Evolutionary conservation across 148 eudicot genomes (phyloP).

Genomic region (Bassia scoparia): DNA sequence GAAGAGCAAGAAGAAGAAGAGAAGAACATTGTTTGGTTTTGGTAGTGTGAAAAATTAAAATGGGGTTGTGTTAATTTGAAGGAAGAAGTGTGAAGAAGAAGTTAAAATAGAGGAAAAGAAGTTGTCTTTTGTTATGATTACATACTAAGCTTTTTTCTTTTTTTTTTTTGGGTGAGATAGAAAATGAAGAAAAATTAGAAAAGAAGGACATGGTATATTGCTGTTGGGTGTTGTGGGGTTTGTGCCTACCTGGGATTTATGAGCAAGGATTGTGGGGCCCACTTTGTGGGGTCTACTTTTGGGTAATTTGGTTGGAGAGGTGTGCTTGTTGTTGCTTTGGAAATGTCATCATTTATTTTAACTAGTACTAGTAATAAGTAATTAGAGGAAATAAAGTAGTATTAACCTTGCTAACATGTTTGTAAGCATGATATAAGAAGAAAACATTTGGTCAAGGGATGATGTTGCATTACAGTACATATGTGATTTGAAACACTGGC

Average conservation of each 20-base stretch:
- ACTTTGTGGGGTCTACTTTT: not conserved
- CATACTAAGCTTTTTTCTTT: slow-evolving; percentile 14
- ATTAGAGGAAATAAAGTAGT: no score
- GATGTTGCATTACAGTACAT: not conserved
- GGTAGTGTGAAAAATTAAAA: not conserved
- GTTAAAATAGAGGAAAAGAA: slow-evolving; percentile 11
- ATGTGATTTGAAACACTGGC: not conserved
- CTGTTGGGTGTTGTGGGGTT: not conserved
- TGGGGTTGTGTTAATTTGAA: not conserved
- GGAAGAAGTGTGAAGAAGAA: not conserved
- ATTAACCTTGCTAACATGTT: no score
- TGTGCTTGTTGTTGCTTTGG: slow-evolving; percentile 24
- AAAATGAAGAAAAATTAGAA: slow-evolving; percentile 8
- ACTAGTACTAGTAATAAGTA: not conserved
- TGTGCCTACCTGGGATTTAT: slow-evolving; percentile 24
- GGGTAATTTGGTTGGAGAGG: slow-evolving; percentile 1
- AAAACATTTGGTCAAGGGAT: not conserved
- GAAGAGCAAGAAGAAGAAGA: slow-evolving; percentile 7
- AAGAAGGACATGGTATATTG: not conserved
- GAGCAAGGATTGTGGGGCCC: slow-evolving; percentile 23
- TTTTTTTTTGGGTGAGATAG: slow-evolving; percentile 15
- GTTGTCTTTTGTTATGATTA: slow-evolving; percentile 42
- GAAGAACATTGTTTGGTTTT: not conserved
- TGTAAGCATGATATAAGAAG: no score
- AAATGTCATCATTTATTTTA: slow-evolving; percentile 24